Conservation (phyloP, 2,329 filamentous ascomycete genomes). For the Plectosphaerella cucumerina region DNA sequence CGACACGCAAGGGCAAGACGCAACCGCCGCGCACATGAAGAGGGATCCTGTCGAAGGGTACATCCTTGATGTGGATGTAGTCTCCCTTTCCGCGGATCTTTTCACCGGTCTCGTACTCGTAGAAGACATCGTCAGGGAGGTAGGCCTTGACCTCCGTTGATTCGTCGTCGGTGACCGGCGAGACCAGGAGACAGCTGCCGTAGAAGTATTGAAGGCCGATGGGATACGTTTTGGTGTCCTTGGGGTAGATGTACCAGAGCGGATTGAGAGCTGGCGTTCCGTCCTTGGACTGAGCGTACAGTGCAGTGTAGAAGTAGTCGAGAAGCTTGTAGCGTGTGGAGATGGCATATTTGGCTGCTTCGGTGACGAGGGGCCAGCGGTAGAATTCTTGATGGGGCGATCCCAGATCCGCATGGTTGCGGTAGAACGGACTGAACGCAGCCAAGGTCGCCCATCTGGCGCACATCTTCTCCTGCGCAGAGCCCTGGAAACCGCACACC, state of each 20-base stretch:
- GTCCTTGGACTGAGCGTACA: slow-evolving; percentile 60
- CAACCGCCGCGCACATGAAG: slow-evolving; percentile 66
- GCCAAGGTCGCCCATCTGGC: slow-evolving; percentile 69
- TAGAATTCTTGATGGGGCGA: slow-evolving; percentile 68
- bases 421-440: slow-evolving; percentile 75
- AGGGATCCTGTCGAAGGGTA: slow-evolving; percentile 46
- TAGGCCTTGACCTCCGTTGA: slow-evolving; percentile 60
- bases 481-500: slow-evolving; percentile 64
- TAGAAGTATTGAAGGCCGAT: slow-evolving; percentile 70
- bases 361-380: slow-evolving; percentile 60
- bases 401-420: slow-evolving; percentile 66
- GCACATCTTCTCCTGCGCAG: slow-evolving; percentile 66
- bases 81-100: slow-evolving; percentile 37
- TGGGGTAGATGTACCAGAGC: slow-evolving; percentile 69
- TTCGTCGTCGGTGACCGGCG: slow-evolving; percentile 62
- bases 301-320: slow-evolving; percentile 73
- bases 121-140: slow-evolving; percentile 71
- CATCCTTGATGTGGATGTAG: slow-evolving; percentile 18
- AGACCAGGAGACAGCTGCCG: slow-evolving; percentile 60
- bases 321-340: slow-evolving; percentile 65
- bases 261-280: slow-evolving; percentile 71
- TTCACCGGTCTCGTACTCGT: slow-evolving; percentile 73
- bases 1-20: slow-evolving; percentile 59
- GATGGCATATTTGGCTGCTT: slow-evolving; percentile 64
- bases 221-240: slow-evolving; percentile 62